Percentiles rank a stretch among this genome's conserved stretches.
Evolutionary conservation across 176 grass and related monocot species (phyloP).

Genomic region (Musa schizocarpa): DNA sequence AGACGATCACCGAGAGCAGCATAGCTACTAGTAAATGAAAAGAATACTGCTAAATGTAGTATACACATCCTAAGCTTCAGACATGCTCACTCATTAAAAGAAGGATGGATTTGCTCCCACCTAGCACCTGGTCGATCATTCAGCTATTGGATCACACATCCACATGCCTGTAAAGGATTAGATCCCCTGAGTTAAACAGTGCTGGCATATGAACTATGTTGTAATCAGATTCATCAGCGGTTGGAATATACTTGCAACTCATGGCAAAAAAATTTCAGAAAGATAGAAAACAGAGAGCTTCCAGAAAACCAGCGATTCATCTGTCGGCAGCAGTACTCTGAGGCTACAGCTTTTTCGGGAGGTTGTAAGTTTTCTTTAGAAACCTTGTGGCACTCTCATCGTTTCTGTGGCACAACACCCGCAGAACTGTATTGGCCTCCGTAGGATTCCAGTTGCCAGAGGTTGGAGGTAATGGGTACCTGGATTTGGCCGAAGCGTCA

Average conservation of each 20-base stretch:
- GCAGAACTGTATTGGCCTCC: conserved; percentile 78
- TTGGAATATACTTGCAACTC: neutral
- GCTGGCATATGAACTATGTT: neutral
- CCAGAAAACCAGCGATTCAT: neutral
- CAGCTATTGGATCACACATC: neutral
- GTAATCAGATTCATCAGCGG: neutral
- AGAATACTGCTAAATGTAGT: neutral
- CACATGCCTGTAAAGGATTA: neutral
- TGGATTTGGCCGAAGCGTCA: conserved; percentile 41
- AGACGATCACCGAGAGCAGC: neutral
- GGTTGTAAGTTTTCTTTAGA: conserved; percentile 91
- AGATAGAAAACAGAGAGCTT: neutral
- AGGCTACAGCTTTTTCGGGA: conserved; percentile 70
- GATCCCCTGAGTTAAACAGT: neutral
- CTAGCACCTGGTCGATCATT: neutral
- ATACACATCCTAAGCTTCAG: conserved; percentile 1
- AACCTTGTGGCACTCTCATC: conserved; percentile 85
- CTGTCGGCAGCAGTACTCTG: too few relatives aligned
- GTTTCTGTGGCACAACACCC: conserved; percentile 78
- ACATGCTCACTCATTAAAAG: neutral
- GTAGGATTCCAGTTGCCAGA: conserved; percentile 76
- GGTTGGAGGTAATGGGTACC: conserved; percentile 56
- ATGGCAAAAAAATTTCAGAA: neutral
- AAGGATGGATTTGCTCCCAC: neutral
- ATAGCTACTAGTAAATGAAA: neutral